phyloP scores from a whole-genome alignment of 345 rosid genomes.

The Jatropha curcas region DNA sequence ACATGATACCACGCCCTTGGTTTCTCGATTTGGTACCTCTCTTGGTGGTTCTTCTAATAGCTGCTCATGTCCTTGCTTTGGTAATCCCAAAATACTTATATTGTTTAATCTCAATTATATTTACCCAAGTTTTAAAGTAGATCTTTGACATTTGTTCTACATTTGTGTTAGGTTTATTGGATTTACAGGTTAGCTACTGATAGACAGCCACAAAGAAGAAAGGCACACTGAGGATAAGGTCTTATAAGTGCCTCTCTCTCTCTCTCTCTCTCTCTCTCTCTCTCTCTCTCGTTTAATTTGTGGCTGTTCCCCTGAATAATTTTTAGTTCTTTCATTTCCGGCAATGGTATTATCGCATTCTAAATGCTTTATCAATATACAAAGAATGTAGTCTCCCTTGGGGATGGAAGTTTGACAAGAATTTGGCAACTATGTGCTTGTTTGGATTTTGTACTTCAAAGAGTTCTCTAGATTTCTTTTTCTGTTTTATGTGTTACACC shows the following conservation, averaged over 20 bases:
- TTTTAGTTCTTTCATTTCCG: background rate
- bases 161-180: constrained; percentile 61
- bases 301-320: background rate
- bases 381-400: background rate
- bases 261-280: too few species aligned
- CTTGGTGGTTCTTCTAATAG: constrained; percentile 62
- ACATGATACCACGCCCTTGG: constrained; percentile 56
- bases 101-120: background rate
- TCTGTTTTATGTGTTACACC: background rate
- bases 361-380: background rate
- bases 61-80: constrained; percentile 81
- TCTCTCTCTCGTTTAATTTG: too few species aligned
- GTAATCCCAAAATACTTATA: constrained; percentile 23
- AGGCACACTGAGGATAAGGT: constrained; percentile 51
- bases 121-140: background rate
- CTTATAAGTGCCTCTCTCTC: background rate
- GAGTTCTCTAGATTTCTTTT: background rate
- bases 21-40: constrained; percentile 66
- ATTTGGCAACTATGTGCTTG: background rate
- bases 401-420: background rate
- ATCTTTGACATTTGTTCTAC: constrained; percentile 12
- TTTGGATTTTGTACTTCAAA: background rate
- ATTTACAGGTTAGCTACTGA: constrained; percentile 75
- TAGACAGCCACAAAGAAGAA: constrained; percentile 71
- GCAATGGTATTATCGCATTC: background rate